Evolutionary conservation across 306 rosid species (phyloP), one percentile per base, ranked within the genome.

Genomic region (Inga oerstediana): DNA sequence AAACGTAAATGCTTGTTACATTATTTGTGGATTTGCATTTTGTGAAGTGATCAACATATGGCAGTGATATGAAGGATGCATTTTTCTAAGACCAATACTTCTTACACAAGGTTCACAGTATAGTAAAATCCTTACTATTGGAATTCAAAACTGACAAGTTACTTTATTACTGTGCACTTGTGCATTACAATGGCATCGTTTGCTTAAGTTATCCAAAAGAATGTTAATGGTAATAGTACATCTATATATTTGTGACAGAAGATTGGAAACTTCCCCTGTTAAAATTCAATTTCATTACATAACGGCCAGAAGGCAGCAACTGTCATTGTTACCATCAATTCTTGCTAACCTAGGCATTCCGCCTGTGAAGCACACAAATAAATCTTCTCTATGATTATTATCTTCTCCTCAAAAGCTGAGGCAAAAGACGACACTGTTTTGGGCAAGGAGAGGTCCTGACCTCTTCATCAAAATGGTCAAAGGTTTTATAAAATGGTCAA

Each of bases 81-180:
- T 84, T 27, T 69, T 19, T 70, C 79, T 46, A 71, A 43, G 51
- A 19, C 17, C 39, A 43, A 34, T 48, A 46, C 64, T 59, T 32
- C 66, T 20, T 30, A 65, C 39, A 58, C 72, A 54, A 51, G 78
- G 54, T 56, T 68, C 74, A 35, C 65, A 67, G 34, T 30, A 51
- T 66, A 75, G 43, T 71, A 22, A 68, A 30, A 45, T 77, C 4
- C 10, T 70, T 68, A 82, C 35, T 20, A 52, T 58, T 68, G 51
- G 37, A 22, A 27, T 37, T 5, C 39, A 37, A 7, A 72, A 74
- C 52, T 46, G 44, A 59, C 58, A 22, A 48, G 34, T 82, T 67
- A 67, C 69, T 75, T 75, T 75, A n/a, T 82, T 52, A 51, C 30
- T 66, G 6, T 37, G 61, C 62, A 27, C 76, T 34, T 62, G n/a